A percentile compares a stretch with the other conserved stretches of the same genome.
These are phyloP conservation scores for Termitomyces sp. DNA, from an alignment of 768 basidiomycete species.

Conservation along the genomic window DNA sequence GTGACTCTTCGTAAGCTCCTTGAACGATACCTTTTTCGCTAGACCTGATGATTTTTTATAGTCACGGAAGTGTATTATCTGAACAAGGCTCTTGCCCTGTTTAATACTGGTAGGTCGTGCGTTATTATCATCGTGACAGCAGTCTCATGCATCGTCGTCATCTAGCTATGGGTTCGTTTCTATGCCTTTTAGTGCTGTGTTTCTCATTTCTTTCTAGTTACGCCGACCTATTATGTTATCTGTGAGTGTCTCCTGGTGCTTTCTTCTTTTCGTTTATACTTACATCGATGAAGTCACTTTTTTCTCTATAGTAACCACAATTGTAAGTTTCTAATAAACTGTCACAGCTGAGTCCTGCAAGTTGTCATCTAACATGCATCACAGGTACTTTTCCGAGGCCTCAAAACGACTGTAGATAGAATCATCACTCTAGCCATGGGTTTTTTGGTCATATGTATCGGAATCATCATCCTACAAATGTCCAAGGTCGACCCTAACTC, in stretches of 20 bases:
- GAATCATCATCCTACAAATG: constrained; percentile 94
- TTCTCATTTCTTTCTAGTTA: constrained; percentile 44
- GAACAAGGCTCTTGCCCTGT: constrained; percentile 92
- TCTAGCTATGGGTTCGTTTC: constrained; percentile 14
- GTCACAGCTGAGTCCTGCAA: not conserved
- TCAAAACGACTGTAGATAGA: constrained; percentile 66
- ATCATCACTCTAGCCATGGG: constrained; percentile 91
- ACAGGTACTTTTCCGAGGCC: constrained; percentile 85
- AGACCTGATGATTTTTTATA: constrained; percentile 17
- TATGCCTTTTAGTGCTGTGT: not conserved
- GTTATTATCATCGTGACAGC: constrained; percentile 18
- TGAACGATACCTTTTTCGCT: constrained; percentile 6
- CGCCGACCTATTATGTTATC: constrained; percentile 83
- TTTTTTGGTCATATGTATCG: constrained; percentile 86
- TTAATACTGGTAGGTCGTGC: constrained; percentile 69
- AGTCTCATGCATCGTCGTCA: constrained; percentile 50
- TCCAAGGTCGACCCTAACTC: constrained; percentile 86
- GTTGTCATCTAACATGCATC: not conserved
- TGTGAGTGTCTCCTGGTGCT: constrained; percentile 39
- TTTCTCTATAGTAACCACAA: constrained; percentile 78
- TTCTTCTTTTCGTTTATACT: not conserved
- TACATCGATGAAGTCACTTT: constrained; percentile 54
- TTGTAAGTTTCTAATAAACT: constrained; percentile 40
- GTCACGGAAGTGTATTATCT: constrained; percentile 93
- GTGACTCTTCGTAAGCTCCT: constrained; percentile 65